Evolutionary conservation across 768 basidiomycete genomes (phyloP).

Genomic region (Mrakia blollopis): DNA sequence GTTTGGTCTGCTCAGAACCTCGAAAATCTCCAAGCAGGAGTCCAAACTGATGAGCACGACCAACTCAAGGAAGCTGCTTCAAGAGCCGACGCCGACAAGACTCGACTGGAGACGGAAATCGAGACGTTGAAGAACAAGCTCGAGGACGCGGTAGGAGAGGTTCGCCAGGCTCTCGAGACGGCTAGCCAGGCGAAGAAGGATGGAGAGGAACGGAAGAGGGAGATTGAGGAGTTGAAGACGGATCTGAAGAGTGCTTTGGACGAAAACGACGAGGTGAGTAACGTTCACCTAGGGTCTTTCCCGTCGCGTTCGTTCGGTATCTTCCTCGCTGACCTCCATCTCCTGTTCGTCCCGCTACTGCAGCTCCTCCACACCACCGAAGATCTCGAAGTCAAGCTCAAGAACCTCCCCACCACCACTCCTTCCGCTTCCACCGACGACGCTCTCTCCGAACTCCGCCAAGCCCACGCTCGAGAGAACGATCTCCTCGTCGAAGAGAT

Average conservation of each 20-base stretch:
- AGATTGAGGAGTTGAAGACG: conserved; percentile 12
- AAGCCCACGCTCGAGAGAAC: conserved; percentile 1
- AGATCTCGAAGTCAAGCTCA: conserved; percentile 20
- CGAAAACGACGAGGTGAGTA: conserved; percentile 26
- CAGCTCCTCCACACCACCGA: conserved; percentile 12
- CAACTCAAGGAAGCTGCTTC: conserved; percentile 49
- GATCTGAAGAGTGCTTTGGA: conserved; percentile 14
- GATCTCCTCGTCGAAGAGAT: neutral
- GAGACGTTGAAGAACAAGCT: conserved; percentile 53
- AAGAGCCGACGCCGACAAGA: conserved; percentile 53
- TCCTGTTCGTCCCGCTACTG: neutral
- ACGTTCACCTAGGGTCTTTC: neutral
- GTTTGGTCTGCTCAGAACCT: conserved; percentile 53
- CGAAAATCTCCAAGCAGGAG: conserved; percentile 54
- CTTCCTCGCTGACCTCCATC: neutral
- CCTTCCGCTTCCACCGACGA: neutral
- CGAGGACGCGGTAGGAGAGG: conserved; percentile 45
- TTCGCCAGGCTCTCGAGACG: conserved; percentile 35
- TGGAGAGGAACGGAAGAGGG: conserved; percentile 22
- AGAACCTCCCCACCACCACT: neutral
- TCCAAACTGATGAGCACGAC: conserved; percentile 37
- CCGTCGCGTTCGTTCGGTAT: neutral
- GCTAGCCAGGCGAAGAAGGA: conserved; percentile 28
- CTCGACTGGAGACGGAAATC: conserved; percentile 57
- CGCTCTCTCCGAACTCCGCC: neutral